Evolutionary conservation across 2,329 filamentous ascomycete genomes (phyloP), one percentile per base, ranked within the genome.

Genomic region (Stachybotrys elegans): DNA sequence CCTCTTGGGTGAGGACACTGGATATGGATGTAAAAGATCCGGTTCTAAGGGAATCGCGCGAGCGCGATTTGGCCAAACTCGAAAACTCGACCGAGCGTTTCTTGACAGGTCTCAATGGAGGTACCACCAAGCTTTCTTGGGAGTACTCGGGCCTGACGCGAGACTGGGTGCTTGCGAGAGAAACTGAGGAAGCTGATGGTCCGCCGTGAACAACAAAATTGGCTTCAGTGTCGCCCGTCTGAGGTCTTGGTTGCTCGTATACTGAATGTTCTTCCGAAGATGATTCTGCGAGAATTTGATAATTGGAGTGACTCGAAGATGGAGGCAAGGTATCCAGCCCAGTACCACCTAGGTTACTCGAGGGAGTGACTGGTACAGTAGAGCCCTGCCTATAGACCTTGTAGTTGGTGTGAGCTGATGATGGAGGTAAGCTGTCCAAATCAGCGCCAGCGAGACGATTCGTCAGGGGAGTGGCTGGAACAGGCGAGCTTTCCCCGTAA

Each of bases 111-210:
- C 70, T 67, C 16, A 84, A 61, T 0, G 80, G 79, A 8, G 76
- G 67, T 13, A 83, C 76, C 12, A 78, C 55, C 22, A 84, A 65
- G 49, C 79, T 83, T 54, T 83, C 80, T 49, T 78, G 78, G 0
- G 81, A 83, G 55, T 76, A 83, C 44, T 72, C 69, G 17, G 65
- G 62, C 6, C 66, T 67, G 2, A 61, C 48, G 8, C 51, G 50
- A 23, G 55, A 50, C 22, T 40, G 53, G 43, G 63, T 54, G 29
- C 67, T 64, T 19, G 61, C 64, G 36, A 68, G 59, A 44, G 58
- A 57, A 21, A 69, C 67, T 22, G 71, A 67, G 9, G 68, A 62
- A 25, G 70, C 68, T 17, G 61, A 71, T 4, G 63, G 56, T 19
- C 69, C 67, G 41, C 69, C 69, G 59, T 78, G 69, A 16, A 81